Conservation (phyloP, 2,329 filamentous ascomycete genomes). For the Thelonectria rubi region DNA sequence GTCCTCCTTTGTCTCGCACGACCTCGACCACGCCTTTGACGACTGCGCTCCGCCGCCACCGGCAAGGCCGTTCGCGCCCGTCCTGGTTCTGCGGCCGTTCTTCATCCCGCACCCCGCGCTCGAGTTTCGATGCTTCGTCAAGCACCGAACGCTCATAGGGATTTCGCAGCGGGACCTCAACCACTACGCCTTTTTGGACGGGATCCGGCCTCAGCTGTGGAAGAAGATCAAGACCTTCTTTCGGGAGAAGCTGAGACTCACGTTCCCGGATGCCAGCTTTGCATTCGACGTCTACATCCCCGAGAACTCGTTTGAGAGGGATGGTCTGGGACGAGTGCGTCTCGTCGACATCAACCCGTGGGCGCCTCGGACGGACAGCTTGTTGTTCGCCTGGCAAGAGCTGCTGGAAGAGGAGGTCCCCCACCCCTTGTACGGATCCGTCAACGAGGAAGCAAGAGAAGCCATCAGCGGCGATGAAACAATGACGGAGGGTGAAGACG, state of each 20-base stretch:
- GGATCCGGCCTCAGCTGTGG: constrained; percentile 71
- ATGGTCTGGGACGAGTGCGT: constrained; percentile 77
- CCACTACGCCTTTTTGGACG: constrained; percentile 81
- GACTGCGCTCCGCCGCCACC: constrained; percentile 60
- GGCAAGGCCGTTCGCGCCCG: constrained; percentile 68
- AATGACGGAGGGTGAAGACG: constrained; percentile 51
- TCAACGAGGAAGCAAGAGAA: constrained; percentile 41
- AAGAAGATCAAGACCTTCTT: constrained; percentile 82
- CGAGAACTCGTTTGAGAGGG: constrained; percentile 62
- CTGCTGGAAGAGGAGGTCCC: constrained; percentile 77
- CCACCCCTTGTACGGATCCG: constrained; percentile 62
- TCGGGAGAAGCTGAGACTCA: constrained; percentile 73
- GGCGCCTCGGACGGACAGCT: constrained; percentile 86
- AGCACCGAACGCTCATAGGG: constrained; percentile 79
- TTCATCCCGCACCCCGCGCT: constrained; percentile 89
- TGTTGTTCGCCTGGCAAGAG: constrained; percentile 91
- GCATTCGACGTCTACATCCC: constrained; percentile 94
- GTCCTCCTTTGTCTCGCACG: constrained; percentile 93
- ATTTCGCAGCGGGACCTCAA: constrained; percentile 92
- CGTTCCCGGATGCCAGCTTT: constrained; percentile 86
- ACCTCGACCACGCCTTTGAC: constrained; percentile 92
- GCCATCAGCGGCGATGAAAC: constrained; percentile 51
- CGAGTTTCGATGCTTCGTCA: constrained; percentile 96
- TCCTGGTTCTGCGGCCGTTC: constrained; percentile 87
- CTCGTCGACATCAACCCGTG: constrained; percentile 96